Conservation (phyloP, 805 yeast genomes). For the Candida dendrica region DNA sequence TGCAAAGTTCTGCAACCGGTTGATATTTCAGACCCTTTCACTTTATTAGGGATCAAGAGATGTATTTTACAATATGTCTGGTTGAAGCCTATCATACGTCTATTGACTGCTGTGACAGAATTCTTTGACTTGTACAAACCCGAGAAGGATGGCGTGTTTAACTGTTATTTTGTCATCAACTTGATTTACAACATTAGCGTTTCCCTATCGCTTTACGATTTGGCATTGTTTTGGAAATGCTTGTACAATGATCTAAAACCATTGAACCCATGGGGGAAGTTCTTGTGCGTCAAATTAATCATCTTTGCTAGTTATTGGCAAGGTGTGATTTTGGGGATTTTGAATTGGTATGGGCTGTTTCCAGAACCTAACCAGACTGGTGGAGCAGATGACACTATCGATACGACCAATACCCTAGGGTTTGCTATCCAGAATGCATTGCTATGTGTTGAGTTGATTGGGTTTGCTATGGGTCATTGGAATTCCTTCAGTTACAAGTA, state of each 20-base stretch:
- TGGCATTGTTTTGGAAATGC: constrained; percentile 91
- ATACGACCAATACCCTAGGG: constrained; percentile 29
- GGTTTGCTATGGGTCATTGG: constrained; percentile 87
- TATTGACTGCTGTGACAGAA: constrained; percentile 42
- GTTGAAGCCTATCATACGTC: constrained; percentile 80
- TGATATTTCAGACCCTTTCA: constrained; percentile 81
- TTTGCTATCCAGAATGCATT: constrained; percentile 68
- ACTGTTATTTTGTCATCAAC: constrained; percentile 58
- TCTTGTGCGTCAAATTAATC: constrained; percentile 84
- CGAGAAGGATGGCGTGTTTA: constrained; percentile 37
- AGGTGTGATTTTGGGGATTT: constrained; percentile 46
- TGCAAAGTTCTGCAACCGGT: constrained; percentile 45
- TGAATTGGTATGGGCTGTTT: constrained; percentile 41
- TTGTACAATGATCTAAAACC: constrained; percentile 69
- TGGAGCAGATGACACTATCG: constrained; percentile 21
- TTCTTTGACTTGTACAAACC: constrained; percentile 42
- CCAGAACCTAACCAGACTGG: background rate
- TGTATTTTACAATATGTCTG: constrained; percentile 92
- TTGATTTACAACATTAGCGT: constrained; percentile 74
- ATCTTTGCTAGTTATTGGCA: constrained; percentile 99
- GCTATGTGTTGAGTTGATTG: constrained; percentile 76
- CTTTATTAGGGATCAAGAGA: constrained; percentile 69
- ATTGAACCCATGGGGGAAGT: constrained; percentile 87
- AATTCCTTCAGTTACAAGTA: constrained; percentile 73
- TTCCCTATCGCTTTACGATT: constrained; percentile 70